Base-by-base conservation (phyloP, 441 rosid species). In the Euphorbia schlechtendalii region DNA sequence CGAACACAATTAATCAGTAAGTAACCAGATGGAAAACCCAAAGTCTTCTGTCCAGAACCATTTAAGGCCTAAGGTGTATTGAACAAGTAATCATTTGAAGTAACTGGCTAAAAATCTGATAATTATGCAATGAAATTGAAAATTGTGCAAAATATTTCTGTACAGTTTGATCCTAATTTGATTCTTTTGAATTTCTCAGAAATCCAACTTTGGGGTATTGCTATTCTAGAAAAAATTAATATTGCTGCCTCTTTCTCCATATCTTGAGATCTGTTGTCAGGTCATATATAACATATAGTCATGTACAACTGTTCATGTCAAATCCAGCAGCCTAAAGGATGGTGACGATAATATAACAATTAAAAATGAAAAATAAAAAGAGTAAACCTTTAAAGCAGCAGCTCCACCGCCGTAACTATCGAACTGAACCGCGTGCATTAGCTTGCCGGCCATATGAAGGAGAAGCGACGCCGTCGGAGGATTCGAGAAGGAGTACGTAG, bases 341-440 rank as follows among this genome's bases (percentile, higher is more conserved):
- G 36, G 8, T 14, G 43, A 46, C 56, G 55, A 10, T 41, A 2
- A 12, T 41, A 41, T 10, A 41, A 41, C 2, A 41, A 12, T 15
- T 30, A 20, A 30, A 21, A 15, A 3, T 18, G 18, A 13, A 7
- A 56, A n/a, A 22, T 21, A 5, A 17, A 46, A 15, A 4, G 46
- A 17, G 17, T 14, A 24, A 20, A 84, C 89, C 89, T 86, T 82
- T 55, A 84, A 76, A 49, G 66, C 84, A 52, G 83, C 74, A 21
- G 74, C 65, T 46, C 89, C 89, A 38, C 86, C 87, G 28, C 87
- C 92, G 69, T 82, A 84, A 22, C 71, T 48, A 13, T 79, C 70
- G 71, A 72, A 71, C 15, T 60, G 74, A 22, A 71, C 27, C 3
- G 74, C 74, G 12, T 34, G 74, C 70, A 71, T 71, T 18, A 66